A percentile compares a stretch with the other conserved stretches of the same genome.
phyloP scores from a whole-genome alignment of 2,329 filamentous ascomycete species.

The Aspergillus costaricaensis region DNA sequence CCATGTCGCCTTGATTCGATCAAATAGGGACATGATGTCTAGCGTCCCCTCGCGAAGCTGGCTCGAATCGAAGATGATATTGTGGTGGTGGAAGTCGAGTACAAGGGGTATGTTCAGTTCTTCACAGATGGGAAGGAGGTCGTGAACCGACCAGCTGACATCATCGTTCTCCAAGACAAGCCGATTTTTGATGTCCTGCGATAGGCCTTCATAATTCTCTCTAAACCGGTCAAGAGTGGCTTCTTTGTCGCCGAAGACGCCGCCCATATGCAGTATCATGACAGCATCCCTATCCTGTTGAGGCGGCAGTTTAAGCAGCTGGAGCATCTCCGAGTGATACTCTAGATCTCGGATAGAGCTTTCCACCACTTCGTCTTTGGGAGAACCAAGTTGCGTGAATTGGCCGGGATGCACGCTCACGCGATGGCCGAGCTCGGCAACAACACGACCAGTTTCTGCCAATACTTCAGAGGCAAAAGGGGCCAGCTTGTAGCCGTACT shows the following conservation, averaged over 20 bases:
- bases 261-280: slow-evolving; percentile 94
- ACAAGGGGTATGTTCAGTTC: slow-evolving; percentile 92
- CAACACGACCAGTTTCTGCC: slow-evolving; percentile 73
- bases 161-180: slow-evolving; percentile 94
- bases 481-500: slow-evolving; percentile 81
- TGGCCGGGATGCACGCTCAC: slow-evolving; percentile 89
- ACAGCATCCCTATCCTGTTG: slow-evolving; percentile 83
- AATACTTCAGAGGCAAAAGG: slow-evolving; percentile 80
- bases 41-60: slow-evolving; percentile 78
- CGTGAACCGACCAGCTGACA: slow-evolving; percentile 88
- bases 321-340: slow-evolving; percentile 85
- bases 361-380: slow-evolving; percentile 72
- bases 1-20: slow-evolving; percentile 82
- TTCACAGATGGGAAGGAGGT: slow-evolving; percentile 85
- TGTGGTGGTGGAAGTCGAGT: slow-evolving; percentile 93
- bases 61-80: slow-evolving; percentile 78
- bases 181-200: slow-evolving; percentile 72
- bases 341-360: slow-evolving; percentile 78
- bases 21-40: slow-evolving; percentile 74
- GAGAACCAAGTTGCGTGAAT: slow-evolving; percentile 89
- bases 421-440: slow-evolving; percentile 76
- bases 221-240: slow-evolving; percentile 78
- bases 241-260: slow-evolving; percentile 81
- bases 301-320: slow-evolving; percentile 71
- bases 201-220: slow-evolving; percentile 68